Base-by-base conservation (phyloP, 2,329 filamentous ascomycete species). In the Massarina eburnea region DNA sequence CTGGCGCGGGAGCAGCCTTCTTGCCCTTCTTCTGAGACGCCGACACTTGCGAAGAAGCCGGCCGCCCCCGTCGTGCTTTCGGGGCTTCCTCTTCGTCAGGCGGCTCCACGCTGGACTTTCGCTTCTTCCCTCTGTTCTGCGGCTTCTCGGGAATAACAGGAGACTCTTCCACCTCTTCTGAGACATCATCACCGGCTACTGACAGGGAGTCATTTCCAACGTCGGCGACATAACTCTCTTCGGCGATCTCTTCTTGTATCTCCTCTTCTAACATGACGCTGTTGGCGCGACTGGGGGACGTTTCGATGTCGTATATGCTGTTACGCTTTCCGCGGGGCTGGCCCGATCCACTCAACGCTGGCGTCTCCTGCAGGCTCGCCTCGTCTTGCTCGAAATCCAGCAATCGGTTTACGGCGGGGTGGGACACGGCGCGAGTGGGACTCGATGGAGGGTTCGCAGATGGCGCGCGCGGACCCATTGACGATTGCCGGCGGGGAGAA, bases 401-500 rank as follows among this genome's bases (percentile, higher is more conserved):
- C 32, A 72, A 74, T 43, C 82, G 76, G 45, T 76, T 80, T 12
- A 83, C 77, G 4, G 74, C 71, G 4, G 66, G 62, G 34, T 68
- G 57, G 19, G 66, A 67, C 9, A 54, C 40, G 14, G 66, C 57
- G 39, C 65, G 67, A 14, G 51, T 46, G 5, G 67, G 65, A 26
- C 62, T 67, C 1, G 58, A 59, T 4, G 41, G 27, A 9, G 46
- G 46, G 18, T 73, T 73, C 8, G 67, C 62, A 0, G 80, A 76
- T 14, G 77, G 81, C 10, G 80, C 80, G 15, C 73, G 72, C 35
- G 76, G 80, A 22, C 76, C 79, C 42, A 85, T 67, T 38, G 79
- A 78, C 4, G 80, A 82, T 55, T 82, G 83, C 45, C 79, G 78
- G 50, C 82, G 78, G 20, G 85, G 83, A 0, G 85, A 85, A 20